phyloP scores from a whole-genome alignment of 768 basidiomycete species.

The Clavulina sp. region DNA sequence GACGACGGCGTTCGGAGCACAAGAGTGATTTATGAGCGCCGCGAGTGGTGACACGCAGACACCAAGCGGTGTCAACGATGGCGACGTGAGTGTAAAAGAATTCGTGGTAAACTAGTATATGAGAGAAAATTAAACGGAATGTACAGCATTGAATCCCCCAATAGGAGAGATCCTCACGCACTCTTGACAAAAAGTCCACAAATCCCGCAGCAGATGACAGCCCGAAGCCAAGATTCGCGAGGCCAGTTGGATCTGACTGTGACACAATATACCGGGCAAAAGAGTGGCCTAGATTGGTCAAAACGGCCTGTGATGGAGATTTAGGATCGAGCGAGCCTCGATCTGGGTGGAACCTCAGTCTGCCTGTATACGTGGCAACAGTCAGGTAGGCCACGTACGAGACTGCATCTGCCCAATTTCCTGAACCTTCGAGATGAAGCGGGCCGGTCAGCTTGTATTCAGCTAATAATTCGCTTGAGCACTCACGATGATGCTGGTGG shows the following conservation, averaged over 20 bases:
- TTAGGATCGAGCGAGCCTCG: conserved; percentile 31
- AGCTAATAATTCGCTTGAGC: neutral
- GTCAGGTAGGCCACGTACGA: conserved; percentile 32
- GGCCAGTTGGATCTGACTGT: conserved; percentile 29
- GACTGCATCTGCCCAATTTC: conserved; percentile 59
- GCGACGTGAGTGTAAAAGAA: conserved; percentile 69
- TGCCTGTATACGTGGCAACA: neutral
- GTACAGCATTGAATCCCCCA: neutral
- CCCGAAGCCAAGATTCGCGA: conserved; percentile 42
- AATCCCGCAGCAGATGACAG: conserved; percentile 42
- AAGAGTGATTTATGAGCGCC: conserved; percentile 79
- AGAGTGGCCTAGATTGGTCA: conserved; percentile 56
- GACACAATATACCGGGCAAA: conserved; percentile 44
- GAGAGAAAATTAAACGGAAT: neutral
- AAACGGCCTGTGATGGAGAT: conserved; percentile 29
- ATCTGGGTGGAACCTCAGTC: conserved; percentile 26
- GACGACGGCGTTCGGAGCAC: conserved; percentile 75
- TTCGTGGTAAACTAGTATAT: conserved; percentile 67
- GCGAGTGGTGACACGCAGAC: conserved; percentile 63
- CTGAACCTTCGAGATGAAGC: conserved; percentile 24
- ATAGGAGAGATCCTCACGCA: conserved; percentile 19
- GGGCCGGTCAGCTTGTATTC: neutral
- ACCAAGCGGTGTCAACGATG: conserved; percentile 65
- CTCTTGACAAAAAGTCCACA: conserved; percentile 54
- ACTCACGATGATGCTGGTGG: conserved; percentile 40